Evolutionary conservation across 805 yeast genomes (phyloP).

Genomic region (Kregervanrija delftensis): DNA sequence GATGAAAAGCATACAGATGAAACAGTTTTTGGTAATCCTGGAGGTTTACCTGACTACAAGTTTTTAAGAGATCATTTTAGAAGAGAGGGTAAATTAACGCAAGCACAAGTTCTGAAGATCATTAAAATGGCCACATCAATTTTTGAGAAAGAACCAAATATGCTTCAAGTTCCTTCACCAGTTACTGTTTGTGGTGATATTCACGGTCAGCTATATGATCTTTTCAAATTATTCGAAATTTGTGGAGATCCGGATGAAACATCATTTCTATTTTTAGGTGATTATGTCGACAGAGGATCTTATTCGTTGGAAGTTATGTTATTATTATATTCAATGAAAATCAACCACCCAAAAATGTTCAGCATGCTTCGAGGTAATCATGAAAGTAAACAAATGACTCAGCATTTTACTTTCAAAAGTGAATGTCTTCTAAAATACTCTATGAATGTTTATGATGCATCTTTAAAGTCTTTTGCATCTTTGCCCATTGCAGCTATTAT

Average conservation of each 20-base stretch:
- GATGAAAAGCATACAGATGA: conserved; percentile 56
- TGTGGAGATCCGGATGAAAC: conserved; percentile 82
- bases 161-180: conserved; percentile 81
- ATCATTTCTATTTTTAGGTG: conserved; percentile 80
- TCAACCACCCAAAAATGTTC: conserved; percentile 65
- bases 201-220: conserved; percentile 93
- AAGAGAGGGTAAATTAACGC: conserved; percentile 73
- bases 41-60: conserved; percentile 65
- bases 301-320: conserved; percentile 79
- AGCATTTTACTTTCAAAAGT: conserved; percentile 84
- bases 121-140: conserved; percentile 56
- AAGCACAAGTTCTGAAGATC: conserved; percentile 64
- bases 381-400: conserved; percentile 89
- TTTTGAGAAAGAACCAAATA: conserved; percentile 67
- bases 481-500: conserved; percentile 88
- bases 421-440: conserved; percentile 88
- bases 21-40: conserved; percentile 50
- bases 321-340: conserved; percentile 70
- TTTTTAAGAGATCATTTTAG: conserved; percentile 69
- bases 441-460: conserved; percentile 55
- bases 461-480: conserved; percentile 73
- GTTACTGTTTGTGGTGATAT: conserved; percentile 95
- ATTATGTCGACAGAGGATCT: conserved; percentile 92
- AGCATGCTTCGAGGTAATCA: conserved; percentile 91
- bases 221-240: conserved; percentile 84